Base-by-base conservation (phyloP, 345 rosid genomes). In the Boechera stricta region DNA sequence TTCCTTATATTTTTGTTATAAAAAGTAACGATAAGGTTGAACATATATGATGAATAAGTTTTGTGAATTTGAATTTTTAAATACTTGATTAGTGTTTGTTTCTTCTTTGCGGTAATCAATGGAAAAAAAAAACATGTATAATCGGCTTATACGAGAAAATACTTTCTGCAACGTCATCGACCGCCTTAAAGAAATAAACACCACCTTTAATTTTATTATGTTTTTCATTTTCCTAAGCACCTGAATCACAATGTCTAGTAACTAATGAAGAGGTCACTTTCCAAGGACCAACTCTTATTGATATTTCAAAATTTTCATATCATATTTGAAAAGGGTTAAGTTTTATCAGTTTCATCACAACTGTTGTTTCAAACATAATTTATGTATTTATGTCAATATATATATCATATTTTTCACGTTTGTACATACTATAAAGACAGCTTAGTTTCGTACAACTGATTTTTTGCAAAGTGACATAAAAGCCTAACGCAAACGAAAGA, bases 231-330 rank as follows among this genome's bases (percentile, higher is more conserved):
- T 61, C 32, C 48, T 61, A 61, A 39, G 66, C 32, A 61, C 66
- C 66, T 61, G 48, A 61, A 39, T 39, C 49, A 18, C 49, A 18
- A 36, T 36, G 29, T 21, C 63, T 33, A 60, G 10, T 60, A 60
- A 60, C 9, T 47, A 28, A 54, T 53, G 58, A 55, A 29, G 4
- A 55, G 3, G 4, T 11, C 8, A 6, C 7, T 32, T 57, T 32
- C 38, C 36, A 58, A 58, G 0, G 5, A 33, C 12, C 64, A 58
- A n/a, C 41, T 58, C 28, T 58, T 58, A 35, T 33, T 57, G n/a
- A 55, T 15, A 32, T 32, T 5, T 35, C 44, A 8, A 9, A 33
- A 4, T n/a, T 59, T 59, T 4, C 9, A 57, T 59, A 26, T 54
- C 33, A 2, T 54, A 44, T 13, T 44, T 12, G 13, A 3, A 41